A percentile compares a stretch with the other conserved stretches of the same genome.
These are phyloP conservation scores for Aspergillus taichungensis DNA, from an alignment of 495 filamentous ascomycete species.

Conservation along the genomic window DNA sequence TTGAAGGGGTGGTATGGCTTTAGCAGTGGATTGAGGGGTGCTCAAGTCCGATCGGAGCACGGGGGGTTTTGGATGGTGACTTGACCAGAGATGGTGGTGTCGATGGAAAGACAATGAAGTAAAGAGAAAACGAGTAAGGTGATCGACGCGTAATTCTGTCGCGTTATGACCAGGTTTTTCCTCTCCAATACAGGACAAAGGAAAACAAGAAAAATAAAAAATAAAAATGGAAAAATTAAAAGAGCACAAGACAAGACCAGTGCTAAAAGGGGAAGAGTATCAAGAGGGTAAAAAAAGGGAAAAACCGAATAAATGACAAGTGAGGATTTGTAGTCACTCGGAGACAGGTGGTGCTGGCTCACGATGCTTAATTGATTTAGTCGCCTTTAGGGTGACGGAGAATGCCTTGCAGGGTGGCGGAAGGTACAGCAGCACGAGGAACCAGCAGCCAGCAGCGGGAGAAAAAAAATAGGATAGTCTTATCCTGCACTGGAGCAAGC, in stretches of 20 bases:
- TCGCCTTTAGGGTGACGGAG: conserved; percentile 34
- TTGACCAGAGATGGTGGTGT: too few relatives aligned
- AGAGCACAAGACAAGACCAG: background rate
- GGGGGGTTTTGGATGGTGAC: too few relatives aligned
- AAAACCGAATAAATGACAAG: conserved; percentile 8
- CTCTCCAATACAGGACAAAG: background rate
- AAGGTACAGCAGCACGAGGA: conserved; percentile 29
- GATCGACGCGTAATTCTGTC: conserved; percentile 14
- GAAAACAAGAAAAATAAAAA: background rate
- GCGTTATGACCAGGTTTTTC: conserved; percentile 5
- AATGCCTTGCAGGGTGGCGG: conserved; percentile 44
- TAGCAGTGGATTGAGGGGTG: too few relatives aligned
- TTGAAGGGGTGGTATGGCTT: too few relatives aligned
- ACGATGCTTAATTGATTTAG: conserved; percentile 43
- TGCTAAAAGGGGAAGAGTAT: conserved; percentile 7
- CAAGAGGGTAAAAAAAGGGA: conserved; percentile 10
- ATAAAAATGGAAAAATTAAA: background rate
- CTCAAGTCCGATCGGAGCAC: too few relatives aligned
- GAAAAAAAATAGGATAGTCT: conserved; percentile 18
- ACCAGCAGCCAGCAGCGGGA: conserved; percentile 24
- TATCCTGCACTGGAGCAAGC: conserved; percentile 14
- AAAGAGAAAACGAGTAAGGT: conserved; percentile 11
- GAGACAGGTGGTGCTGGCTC: conserved; percentile 28
- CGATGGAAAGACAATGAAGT: background rate
- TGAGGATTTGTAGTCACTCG: conserved; percentile 14